Evolutionary conservation across 2,329 filamentous ascomycete genomes (phyloP).

Genomic region (Camptophora hylomeconis): DNA sequence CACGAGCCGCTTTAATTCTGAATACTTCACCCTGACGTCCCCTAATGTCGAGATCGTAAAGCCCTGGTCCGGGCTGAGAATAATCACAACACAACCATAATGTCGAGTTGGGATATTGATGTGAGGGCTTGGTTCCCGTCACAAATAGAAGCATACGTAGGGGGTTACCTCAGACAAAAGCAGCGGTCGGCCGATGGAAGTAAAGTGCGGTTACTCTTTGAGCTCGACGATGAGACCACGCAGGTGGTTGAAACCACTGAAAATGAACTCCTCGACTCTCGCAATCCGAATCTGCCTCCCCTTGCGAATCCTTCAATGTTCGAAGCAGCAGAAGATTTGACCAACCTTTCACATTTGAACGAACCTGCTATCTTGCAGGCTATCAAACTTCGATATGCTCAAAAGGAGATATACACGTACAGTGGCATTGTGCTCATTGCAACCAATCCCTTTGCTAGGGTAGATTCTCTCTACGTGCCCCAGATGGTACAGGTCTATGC

Average conservation of each 20-base stretch:
- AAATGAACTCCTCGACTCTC: conserved; percentile 59
- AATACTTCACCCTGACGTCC: too few species aligned
- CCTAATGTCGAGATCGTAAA: conserved; percentile 9
- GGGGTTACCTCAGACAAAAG: conserved; percentile 86
- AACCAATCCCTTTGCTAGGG: conserved; percentile 92
- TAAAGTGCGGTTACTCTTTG: conserved; percentile 58
- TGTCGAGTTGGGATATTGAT: conserved; percentile 65
- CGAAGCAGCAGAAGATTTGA: conserved; percentile 95
- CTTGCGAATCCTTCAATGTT: conserved; percentile 98
- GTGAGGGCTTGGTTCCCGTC: conserved; percentile 98
- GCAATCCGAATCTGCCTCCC: conserved; percentile 65
- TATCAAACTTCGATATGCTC: conserved; percentile 88
- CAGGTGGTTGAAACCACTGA: conserved; percentile 66
- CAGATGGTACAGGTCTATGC: conserved; percentile 99
- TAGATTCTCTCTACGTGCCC: conserved; percentile 95
- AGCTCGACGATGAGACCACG: conserved; percentile 75
- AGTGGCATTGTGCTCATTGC: conserved; percentile 97
- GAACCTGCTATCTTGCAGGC: conserved; percentile 96
- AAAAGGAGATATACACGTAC: conserved; percentile 99
- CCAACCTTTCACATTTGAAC: conserved; percentile 93
- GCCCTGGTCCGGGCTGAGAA: conserved; percentile 9
- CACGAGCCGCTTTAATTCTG: too few species aligned
- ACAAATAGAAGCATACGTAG: conserved; percentile 88
- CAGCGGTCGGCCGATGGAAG: conserved; percentile 73
- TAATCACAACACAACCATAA: conserved; percentile 36